A percentile compares a stretch with the other conserved stretches of the same genome.
Conservation (phyloP, 1,284 basidiomycete species). For the Pseudozyma flocculosa region DNA sequence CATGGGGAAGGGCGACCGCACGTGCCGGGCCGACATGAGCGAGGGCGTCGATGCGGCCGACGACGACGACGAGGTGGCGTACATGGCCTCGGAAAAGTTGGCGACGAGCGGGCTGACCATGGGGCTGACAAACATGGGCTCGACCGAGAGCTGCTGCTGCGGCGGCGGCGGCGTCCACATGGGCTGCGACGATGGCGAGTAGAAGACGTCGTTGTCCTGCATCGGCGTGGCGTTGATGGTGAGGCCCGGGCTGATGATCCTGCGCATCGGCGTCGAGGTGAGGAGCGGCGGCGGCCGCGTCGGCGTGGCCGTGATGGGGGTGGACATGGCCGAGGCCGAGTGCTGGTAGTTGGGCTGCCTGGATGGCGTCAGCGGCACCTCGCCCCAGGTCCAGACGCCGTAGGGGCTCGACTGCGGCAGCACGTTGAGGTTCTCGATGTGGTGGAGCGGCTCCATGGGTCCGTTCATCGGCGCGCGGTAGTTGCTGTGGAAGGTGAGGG, state of each 20-base stretch:
- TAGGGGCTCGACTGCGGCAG: conserved; percentile 33
- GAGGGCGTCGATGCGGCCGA: conserved; percentile 36
- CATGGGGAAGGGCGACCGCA: conserved; percentile 31
- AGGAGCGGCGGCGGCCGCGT: conserved; percentile 20
- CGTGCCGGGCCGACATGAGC: conserved; percentile 17
- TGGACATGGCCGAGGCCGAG: conserved; percentile 17
- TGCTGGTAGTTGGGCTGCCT: conserved; percentile 5
- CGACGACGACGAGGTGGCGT: conserved; percentile 18
- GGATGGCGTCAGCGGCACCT: conserved; percentile 36
- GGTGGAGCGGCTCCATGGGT: background rate
- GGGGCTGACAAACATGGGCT: conserved; percentile 25
- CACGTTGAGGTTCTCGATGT: conserved; percentile 26
- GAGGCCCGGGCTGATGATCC: conserved; percentile 37
- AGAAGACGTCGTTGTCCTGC: conserved; percentile 36
- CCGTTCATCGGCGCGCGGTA: conserved; percentile 25
- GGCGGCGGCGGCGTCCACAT: conserved; percentile 31
- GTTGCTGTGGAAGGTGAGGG: conserved; percentile 40
- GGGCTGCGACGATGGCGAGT: conserved; percentile 30
- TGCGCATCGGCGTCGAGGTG: conserved; percentile 33
- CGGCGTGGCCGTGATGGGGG: conserved; percentile 29
- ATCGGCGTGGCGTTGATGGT: conserved; percentile 35
- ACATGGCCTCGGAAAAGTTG: conserved; percentile 24
- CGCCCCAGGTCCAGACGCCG: conserved; percentile 33
- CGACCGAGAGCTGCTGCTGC: conserved; percentile 14
- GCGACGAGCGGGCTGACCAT: conserved; percentile 17